Base-by-base conservation (phyloP, 345 rosid species). In the Anacardium occidentale region DNA sequence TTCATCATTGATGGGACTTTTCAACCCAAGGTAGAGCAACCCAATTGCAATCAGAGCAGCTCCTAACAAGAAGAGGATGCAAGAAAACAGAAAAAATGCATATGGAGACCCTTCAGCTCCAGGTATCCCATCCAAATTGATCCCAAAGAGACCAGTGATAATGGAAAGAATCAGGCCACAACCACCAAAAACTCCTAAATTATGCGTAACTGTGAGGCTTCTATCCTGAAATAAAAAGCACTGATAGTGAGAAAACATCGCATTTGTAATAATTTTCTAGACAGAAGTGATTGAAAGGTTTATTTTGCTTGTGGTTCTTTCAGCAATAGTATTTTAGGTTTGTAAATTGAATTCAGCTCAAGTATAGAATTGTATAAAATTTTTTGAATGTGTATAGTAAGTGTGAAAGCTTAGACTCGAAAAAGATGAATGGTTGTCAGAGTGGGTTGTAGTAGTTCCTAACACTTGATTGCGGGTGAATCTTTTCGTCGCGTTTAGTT, bases 81-180 rank as follows among this genome's bases (percentile, higher is more conserved):
- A 67, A 12, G 90, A 73, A 82, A 89, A 87, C 24, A 84, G 10
- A 1, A 57, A 72, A 74, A 89, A 89, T 18, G 87, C 91, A 65
- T 76, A 78, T 2, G 91, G 85, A 55, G 76, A 72, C 34, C 68
- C 66, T 47, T 59, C 64, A 21, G 77, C 58, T 81, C 94, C 90
- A 13, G 90, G 94, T 10, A 89, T 89, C 37, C 94, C 91, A 66
- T 87, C 90, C 61, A 89, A 84, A 73, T 89, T 85, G 56, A 84
- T 89, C 71, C 91, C 90, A 48, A 85, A 85, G 13, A 87, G 87
- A 22, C 94, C 87, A 14, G 90, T 85, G 29, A 83, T 78, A 76
- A 89, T 83, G 7, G 91, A 80, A 10, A 89, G 87, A 53, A 87
- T 59, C 7, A 89, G 82, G 48, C 94, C 91, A 3, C 87, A 87